Base-by-base conservation (phyloP, 2,329 filamentous ascomycete species). In the Aureobasidium namibiae region DNA sequence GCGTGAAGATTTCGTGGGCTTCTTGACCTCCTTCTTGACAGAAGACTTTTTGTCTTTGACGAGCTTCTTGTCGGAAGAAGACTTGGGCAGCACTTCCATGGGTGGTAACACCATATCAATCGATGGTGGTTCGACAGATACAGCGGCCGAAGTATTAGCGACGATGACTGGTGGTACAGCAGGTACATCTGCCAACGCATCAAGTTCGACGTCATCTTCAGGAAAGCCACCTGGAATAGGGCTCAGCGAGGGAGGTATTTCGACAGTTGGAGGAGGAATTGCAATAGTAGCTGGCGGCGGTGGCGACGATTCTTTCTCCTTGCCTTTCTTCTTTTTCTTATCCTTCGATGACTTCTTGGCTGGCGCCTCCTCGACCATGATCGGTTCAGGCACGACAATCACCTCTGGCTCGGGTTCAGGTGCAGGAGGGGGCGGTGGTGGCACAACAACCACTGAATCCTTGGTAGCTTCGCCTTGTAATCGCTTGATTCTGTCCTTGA, bases 401-500 rank as follows among this genome's bases (percentile, higher is more conserved):
- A 42, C 39, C 18, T 54, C 54, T 36, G 38, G 34, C 58, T 62
- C 62, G n/a, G 61, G 60, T 26, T 62, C 62, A 23, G 61, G 60
- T 26, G 65, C 61, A 31, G 65, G 64, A 60, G 67, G 62, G 13
- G 68, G 65, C 21, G 29, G 52, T 38, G 29, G 39, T 38, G 42
- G 54, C 23, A 48, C 33, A 39, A 33, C 33, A 21, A 57, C 54
- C 29, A 31, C 54, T 57, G 31, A 7, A 13, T 29, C 23, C 13
- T 57, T 42, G 23, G 59, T 60, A 59, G 72, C 67, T 44, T 74
- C 73, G 59, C 67, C 71, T 63, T 73, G 69, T 56, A 73, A 64
- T 16, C 75, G 68, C 64, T 74, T 81, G 70, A 83, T 78, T 64
- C 78, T 78, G 63, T 84, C 81, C 16, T 78, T 75, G 42, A 83